These are phyloP conservation scores for Aspergillus nanangensis DNA, from an alignment of 495 filamentous ascomycete genomes.

Conservation along the genomic window DNA sequence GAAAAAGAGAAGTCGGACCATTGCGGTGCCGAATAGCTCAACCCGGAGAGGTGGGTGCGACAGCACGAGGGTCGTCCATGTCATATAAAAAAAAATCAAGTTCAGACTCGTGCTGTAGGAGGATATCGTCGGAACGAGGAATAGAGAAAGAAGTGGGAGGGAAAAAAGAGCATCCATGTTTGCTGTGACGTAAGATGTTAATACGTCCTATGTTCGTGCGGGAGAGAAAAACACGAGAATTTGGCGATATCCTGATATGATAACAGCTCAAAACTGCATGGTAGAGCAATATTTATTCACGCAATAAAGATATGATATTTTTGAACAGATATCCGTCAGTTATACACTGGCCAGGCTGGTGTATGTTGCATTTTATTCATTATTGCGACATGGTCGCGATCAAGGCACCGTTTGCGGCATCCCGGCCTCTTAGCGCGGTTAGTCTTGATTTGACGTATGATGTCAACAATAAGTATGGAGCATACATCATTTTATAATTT, in stretches of 20 bases:
- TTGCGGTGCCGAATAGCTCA: conserved; percentile 65
- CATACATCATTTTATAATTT: too few relatives aligned
- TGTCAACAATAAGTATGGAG: too few relatives aligned
- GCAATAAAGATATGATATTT: too few relatives aligned
- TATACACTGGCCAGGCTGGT: too few relatives aligned
- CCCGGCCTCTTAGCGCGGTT: not conserved
- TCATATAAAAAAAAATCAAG: conserved; percentile 83
- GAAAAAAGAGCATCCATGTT: conserved; percentile 65
- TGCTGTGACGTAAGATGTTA: too few relatives aligned
- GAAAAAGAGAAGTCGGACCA: conserved; percentile 67
- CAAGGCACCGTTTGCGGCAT: not conserved
- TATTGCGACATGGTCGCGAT: not conserved
- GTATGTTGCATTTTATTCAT: too few relatives aligned
- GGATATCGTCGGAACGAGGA: conserved; percentile 51
- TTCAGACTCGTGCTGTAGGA: conserved; percentile 77
- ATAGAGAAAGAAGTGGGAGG: conserved; percentile 63
- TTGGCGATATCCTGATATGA: too few relatives aligned
- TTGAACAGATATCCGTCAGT: too few relatives aligned
- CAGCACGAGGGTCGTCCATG: conserved; percentile 80
- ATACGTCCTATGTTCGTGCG: too few relatives aligned
- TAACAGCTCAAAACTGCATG: too few relatives aligned
- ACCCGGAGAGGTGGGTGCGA: conserved; percentile 72
- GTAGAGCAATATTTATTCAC: too few relatives aligned
- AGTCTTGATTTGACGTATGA: not conserved
- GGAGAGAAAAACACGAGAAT: too few relatives aligned